Percentiles rank a stretch among this genome's conserved stretches.
Evolutionary conservation across 148 eudicot species (phyloP).

Genomic region (Cornus florida): DNA sequence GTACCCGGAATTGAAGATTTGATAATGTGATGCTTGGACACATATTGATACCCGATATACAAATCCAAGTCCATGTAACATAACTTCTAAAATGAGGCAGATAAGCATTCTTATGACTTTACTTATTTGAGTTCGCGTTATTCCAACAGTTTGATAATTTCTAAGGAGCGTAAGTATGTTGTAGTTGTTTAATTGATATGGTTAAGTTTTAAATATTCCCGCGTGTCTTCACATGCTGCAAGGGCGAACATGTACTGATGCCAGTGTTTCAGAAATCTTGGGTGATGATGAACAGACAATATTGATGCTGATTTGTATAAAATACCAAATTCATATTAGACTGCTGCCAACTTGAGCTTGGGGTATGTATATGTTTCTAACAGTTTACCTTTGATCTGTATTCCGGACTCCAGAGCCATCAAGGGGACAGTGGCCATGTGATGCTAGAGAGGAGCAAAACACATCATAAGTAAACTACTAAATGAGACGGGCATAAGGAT

Average conservation of each 20-base stretch:
- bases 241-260: not conserved
- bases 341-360: not conserved
- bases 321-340: too few species aligned
- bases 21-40: too few species aligned
- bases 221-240: not conserved
- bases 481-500: not conserved
- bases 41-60: too few species aligned
- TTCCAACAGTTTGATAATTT: not conserved
- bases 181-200: not conserved
- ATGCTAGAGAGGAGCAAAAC: not conserved
- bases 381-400: too few species aligned
- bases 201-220: not conserved
- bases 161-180: not conserved
- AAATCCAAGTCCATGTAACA: too few species aligned
- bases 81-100: not conserved
- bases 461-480: not conserved
- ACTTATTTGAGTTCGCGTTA: not conserved
- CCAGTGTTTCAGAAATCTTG: not conserved
- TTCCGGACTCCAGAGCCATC: too few species aligned
- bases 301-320: not conserved
- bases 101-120: not conserved
- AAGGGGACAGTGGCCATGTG: conserved; percentile 2
- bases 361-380: not conserved
- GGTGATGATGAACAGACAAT: not conserved
- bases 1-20: too few species aligned